Base-by-base conservation (phyloP, 192 early-diverging fungal genomes). In the Coemansia sp. region DNA sequence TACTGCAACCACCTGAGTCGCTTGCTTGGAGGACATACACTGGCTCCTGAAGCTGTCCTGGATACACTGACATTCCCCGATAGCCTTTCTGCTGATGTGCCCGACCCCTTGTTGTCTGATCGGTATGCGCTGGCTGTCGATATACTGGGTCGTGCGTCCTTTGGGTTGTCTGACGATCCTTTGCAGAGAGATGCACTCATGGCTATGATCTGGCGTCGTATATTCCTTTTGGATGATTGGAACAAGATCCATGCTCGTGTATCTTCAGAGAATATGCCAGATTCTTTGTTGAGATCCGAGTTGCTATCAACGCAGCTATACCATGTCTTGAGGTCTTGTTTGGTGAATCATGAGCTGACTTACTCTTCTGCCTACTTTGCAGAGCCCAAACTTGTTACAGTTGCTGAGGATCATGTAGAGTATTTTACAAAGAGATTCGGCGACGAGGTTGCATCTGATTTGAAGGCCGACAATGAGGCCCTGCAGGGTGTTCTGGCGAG, bases 151-250 rank as follows among this genome's bases (percentile, higher is more conserved):
- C 60, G 72, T n/a, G 50, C 64, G 23, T 53, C 51, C 43, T 42
- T 54, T 29, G 46, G 29, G 15, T 27, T 67, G 15, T 41, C 72
- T 0, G 64, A 59, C 17, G 55, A 41, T 46, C n/a, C n/a, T n/a
- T n/a, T n/a, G n/a, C 38, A 54, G 9, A 46, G 54, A 5, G 51
- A 57, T n/a, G 53, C 64, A 6, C 52, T 60, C 3, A 19, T 74
- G 26, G 39, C 51, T 6, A 63, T 65, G 10, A 60, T 64, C 19
- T 74, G 72, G 72, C 65, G 72, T n/a, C 72, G 72, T 9, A 55
- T 64, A 10, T 74, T 60, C 15, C 19, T 63, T 13, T 59, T 43
- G 27, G 72, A 74, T 47, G 52, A 74, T 37, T 74, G 72, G 72
- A 22, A 4, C 0, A 43, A 20, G 20, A 50, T 67, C 3, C 59